These are phyloP conservation scores for Panaeolus cyanescens DNA, from an alignment of 768 basidiomycete species.

Conservation along the genomic window DNA sequence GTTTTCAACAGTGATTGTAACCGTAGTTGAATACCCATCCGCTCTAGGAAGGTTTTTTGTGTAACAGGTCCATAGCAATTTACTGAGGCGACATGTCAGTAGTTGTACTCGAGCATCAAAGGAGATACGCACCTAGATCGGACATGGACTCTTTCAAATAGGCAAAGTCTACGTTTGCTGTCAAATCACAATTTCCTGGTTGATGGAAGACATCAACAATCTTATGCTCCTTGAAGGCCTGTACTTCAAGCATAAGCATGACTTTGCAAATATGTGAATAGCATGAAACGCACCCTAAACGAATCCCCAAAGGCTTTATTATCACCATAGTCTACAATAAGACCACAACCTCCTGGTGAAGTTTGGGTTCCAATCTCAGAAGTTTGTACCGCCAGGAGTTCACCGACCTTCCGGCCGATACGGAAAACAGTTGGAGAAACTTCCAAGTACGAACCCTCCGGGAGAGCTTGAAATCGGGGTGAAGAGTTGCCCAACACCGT, in stretches of 20 bases:
- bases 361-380: slow-evolving; percentile 8
- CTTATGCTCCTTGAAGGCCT: slow-evolving; percentile 91
- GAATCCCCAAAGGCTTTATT: slow-evolving; percentile 69
- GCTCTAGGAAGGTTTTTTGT: slow-evolving; percentile 76
- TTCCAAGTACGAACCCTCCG: slow-evolving; percentile 76
- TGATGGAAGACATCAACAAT: slow-evolving; percentile 82
- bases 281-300: slow-evolving; percentile 65
- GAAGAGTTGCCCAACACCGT: slow-evolving; percentile 66
- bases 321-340: slow-evolving; percentile 91
- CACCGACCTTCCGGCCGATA: slow-evolving; percentile 67
- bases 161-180: slow-evolving; percentile 96
- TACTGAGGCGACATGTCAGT: slow-evolving; percentile 28
- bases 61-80: slow-evolving; percentile 66
- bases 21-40: slow-evolving; percentile 74
- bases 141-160: slow-evolving; percentile 79
- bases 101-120: neutral
- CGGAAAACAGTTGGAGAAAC: slow-evolving; percentile 74
- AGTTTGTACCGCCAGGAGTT: slow-evolving; percentile 46
- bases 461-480: slow-evolving; percentile 66
- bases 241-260: slow-evolving; percentile 3
- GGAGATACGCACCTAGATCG: slow-evolving; percentile 53
- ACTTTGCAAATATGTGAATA: neutral
- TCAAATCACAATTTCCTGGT: slow-evolving; percentile 90
- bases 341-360: slow-evolving; percentile 54
- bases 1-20: slow-evolving; percentile 59